These are phyloP conservation scores for Eimeria sp. DNA, from an alignment of 169 alveolate genomes.

Conservation along the genomic window DNA sequence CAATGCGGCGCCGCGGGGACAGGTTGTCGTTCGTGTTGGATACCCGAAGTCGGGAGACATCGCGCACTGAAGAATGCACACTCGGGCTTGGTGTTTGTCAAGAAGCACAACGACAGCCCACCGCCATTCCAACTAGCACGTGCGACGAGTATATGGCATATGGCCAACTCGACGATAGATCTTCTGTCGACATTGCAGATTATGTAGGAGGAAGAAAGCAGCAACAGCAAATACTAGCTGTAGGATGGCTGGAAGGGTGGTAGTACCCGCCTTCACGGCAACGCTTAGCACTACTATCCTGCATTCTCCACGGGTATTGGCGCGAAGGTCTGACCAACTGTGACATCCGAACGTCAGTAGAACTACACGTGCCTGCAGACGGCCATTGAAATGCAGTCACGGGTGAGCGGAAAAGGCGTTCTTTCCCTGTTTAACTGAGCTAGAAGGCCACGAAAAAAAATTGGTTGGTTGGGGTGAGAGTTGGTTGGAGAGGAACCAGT, in stretches of 20 bases:
- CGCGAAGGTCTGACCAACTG: background rate
- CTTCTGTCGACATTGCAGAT: background rate
- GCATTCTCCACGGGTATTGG: background rate
- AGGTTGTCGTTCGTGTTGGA: constrained; percentile 59
- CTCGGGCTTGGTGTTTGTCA: background rate
- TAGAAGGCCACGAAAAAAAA: background rate
- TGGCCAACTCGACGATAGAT: background rate
- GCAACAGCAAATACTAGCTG: constrained; percentile 23
- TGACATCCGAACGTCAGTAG: background rate
- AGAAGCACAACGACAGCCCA: background rate
- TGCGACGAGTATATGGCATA: background rate
- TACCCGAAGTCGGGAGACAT: background rate
- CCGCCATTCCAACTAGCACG: background rate
- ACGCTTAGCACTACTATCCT: background rate
- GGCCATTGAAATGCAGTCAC: background rate
- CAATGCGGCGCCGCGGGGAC: constrained; percentile 66
- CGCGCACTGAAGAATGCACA: background rate
- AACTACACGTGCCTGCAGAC: background rate
- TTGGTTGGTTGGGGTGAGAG: background rate
- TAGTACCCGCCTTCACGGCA: background rate
- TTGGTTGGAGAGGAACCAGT: background rate
- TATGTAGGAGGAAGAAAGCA: background rate
- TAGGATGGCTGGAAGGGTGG: constrained; percentile 76
- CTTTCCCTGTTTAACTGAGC: background rate
- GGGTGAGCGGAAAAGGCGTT: background rate